phyloP scores from a whole-genome alignment of 2,329 filamentous ascomycete genomes.

The Parafenestella ontariensis region DNA sequence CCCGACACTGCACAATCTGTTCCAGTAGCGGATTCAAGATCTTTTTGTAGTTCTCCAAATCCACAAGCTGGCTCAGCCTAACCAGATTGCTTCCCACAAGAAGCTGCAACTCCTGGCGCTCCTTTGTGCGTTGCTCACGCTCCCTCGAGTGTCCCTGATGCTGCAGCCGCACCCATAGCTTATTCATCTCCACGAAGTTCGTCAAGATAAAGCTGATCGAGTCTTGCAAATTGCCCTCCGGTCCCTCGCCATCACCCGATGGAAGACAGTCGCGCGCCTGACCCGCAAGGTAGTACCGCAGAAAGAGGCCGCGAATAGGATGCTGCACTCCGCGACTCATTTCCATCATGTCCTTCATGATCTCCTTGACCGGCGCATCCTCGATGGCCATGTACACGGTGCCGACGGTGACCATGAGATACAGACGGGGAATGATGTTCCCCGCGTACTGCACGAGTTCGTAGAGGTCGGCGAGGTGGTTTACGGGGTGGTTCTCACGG shows the following conservation, averaged over 20 bases:
- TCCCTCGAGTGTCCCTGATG: conserved; percentile 97
- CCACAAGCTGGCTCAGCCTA: conserved; percentile 91
- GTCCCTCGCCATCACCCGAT: conserved; percentile 81
- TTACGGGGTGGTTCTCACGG: conserved; percentile 95
- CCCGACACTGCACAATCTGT: conserved; percentile 96
- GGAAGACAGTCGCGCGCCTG: conserved; percentile 92
- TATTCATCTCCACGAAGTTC: conserved; percentile 99
- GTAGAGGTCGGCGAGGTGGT: conserved; percentile 97
- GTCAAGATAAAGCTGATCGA: conserved; percentile 98
- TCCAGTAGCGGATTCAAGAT: conserved; percentile 90
- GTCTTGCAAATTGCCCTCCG: conserved; percentile 94
- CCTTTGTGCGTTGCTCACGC: conserved; percentile 89
- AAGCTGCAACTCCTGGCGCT: conserved; percentile 92
- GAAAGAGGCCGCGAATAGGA: conserved; percentile 90
- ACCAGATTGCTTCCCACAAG: conserved; percentile 97
- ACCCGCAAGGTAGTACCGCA: conserved; percentile 94
- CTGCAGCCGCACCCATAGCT: conserved; percentile 96
- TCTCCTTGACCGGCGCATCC: conserved; percentile 97
- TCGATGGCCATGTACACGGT: conserved; percentile 99
- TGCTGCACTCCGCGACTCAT: conserved; percentile 99
- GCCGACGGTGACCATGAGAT: conserved; percentile 98
- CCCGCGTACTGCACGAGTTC: conserved; percentile 98
- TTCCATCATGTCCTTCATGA: conserved; percentile 99
- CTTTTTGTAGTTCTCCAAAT: conserved; percentile 91
- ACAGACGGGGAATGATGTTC: conserved; percentile 94